Evolutionary conservation across 2,329 filamentous ascomycete genomes (phyloP).

Genomic region (Nigrospora osmanthi): DNA sequence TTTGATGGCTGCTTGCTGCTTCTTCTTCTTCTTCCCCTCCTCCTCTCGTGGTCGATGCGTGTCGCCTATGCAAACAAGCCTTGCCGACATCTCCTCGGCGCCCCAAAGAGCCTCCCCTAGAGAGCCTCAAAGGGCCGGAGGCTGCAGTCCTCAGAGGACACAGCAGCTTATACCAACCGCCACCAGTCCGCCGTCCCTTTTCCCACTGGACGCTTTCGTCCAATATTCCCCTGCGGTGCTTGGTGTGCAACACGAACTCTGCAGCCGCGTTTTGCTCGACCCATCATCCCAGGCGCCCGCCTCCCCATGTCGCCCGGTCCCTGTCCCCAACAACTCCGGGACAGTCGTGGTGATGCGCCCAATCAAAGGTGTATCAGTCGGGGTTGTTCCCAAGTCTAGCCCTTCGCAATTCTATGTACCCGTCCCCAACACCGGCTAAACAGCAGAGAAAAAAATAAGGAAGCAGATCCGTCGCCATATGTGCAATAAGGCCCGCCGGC

Average conservation of each 20-base stretch:
- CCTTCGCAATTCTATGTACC: slow-evolving; percentile 1
- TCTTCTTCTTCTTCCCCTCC: too few relatives aligned
- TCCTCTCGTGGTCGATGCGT: too few relatives aligned
- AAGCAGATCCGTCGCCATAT: neutral
- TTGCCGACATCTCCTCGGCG: neutral
- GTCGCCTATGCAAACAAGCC: too few relatives aligned
- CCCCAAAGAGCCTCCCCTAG: neutral
- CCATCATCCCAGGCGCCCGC: neutral
- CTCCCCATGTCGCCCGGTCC: neutral
- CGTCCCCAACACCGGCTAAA: neutral
- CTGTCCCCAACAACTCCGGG: neutral
- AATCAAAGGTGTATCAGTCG: neutral
- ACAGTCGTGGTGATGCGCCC: neutral
- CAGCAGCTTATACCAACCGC: neutral
- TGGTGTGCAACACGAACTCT: neutral
- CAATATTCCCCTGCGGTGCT: neutral
- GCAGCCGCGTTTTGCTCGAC: neutral
- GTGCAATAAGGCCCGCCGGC: neutral
- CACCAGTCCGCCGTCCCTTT: neutral
- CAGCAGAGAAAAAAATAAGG: slow-evolving; percentile 1
- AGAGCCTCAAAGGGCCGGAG: neutral
- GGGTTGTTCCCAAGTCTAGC: neutral
- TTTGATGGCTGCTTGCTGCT: too few relatives aligned
- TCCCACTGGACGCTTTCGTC: neutral
- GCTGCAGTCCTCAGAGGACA: neutral